Evolutionary conservation across 768 basidiomycete species (phyloP), one percentile per base, ranked within the genome.

Genomic region (Mycena metata): DNA sequence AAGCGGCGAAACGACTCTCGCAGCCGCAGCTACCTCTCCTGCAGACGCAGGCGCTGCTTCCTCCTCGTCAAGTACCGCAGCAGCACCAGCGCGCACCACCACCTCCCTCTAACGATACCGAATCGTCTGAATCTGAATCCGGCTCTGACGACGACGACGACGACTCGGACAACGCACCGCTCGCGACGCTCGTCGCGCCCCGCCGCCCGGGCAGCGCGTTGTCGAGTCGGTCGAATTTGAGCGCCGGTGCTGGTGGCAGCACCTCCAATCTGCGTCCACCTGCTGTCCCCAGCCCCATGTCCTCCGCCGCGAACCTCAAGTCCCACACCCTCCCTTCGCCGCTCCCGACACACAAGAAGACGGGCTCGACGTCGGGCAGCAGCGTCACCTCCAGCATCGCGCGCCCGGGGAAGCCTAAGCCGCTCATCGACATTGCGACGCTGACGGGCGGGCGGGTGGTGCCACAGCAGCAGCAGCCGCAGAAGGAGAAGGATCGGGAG

Each of bases 181-280:
- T 95, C 41, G 89, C 90, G 0, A 83, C 80, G 1, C 81, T 93
- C 41, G 79, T 91, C 9, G 82, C 83, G 0, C 91, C 92, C 13
- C 85, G 82, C 54, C 84, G 93, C 41, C 91, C 92, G 17, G 91
- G 90, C 19, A 91, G 90, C 69, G 83, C 90, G 19, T 77, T 84
- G 66, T 87, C 86, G 62, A 82, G 60, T 70, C 68, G 21, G 72
- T 54, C 52, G 16, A 54, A 36, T 6, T 16, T 49, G n/a, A 46
- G 30, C 56, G 33, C 26, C 45, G 19, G 45, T 30, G 23, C 24
- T 17, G 30, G 71, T 23, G 30, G 72, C 61, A 33, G 72, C 69
- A 19, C 63, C 69, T 15, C 67, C 69, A 60, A 50, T 47, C 69
- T 59, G 24, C 56, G 26, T 16, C 2, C 41, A 21, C 21, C 39